Base-by-base conservation (phyloP, 116 monocot genomes). In the Dioscorea cayenensis region DNA sequence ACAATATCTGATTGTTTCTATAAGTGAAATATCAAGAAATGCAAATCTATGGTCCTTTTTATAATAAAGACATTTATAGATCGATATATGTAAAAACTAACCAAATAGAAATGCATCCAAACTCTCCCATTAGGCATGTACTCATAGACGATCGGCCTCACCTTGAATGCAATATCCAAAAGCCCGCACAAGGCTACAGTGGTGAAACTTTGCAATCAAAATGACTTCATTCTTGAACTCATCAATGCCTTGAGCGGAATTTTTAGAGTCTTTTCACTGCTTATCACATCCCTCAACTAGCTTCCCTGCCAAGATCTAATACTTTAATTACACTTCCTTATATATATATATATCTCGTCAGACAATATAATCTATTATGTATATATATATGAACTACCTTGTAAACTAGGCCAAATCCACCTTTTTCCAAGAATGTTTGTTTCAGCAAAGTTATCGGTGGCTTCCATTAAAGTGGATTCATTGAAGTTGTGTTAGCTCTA, bases 191-290 rank as follows among this genome's bases (percentile, higher is more conserved):
- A 71, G 60, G 37, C 61, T 71, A 4, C 71, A 3, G 21, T 71
- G 71, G 14, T 71, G 71, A 36, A 71, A 60, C 17, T 71, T 71
- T 6, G 71, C 71, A 16, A 71, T 71, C 35, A 60, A 61, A 49
- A 36, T 71, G 27, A 71, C 71, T 60, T 71, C 71, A 61, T 71
- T 71, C 71, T 61, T 71, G 21, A 71, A 71, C 36, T 71, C 71
- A 61, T 71, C 71, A 59, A 61, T 14, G 0, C 71, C 71, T 71
- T 60, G 71, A 37, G 36, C 14, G 20, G 71, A 71, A 36, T 28
- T 71, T 20, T 36, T 61, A 55, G 14, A 71, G 71, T n/a, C 20
- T 71, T 20, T 71, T 71, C n/a, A 71, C 71, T 20, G 71, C 71
- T 61, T 71, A 0, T 71, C 71, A 9, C 7, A 19, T 21, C 59